Evolutionary conservation across 148 eudicot genomes (phyloP), one percentile per base, ranked within the genome.

Genomic region (Fagopyrum homotropicum): DNA sequence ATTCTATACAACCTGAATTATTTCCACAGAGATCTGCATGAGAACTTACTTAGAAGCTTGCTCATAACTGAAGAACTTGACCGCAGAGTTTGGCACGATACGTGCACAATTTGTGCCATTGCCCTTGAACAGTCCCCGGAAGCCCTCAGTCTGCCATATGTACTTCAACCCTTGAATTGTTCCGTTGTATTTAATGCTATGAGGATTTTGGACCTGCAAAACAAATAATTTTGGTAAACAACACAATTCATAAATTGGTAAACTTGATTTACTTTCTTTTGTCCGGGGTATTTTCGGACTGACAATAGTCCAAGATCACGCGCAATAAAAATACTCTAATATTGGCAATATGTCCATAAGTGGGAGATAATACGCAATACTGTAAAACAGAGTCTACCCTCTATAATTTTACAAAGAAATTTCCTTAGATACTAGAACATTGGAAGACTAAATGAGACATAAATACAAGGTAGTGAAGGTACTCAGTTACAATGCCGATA

Each of bases 41-140:
- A 11, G 72, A 43, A 12, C 87, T 50, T 86, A 91, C 97, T 81
- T 84, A 69, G 94, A 89, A 61, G 97, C 97, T 80, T 91, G 86
- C 77, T 91, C 97, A 40, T 91, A 91, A 89, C 97, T 91, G 86
- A 89, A 89, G 83, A 91, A 91, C 83, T 91, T 91, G 81, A 91
- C 94, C 0, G 92, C 94, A 12, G 97, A 87, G 79, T 90, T 92
- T 64, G 97, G 94, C 29, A 92, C 91, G 51, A 92, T 89, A 69
- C 97, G 92, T 45, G 94, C 97, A 85, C 97, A 92, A 82, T 89
- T 92, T 10, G 94, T 84, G 55, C 97, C 97, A 83, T 92, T 89
- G 74, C 94, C 97, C 83, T 92, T 89, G 76, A 92, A 92, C 84
- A 89, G 56, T 83, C 97, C 97, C 79, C 87, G 80, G 9, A 89